A percentile compares a stretch with the other conserved stretches of the same genome.
Conservation (phyloP, 768 basidiomycete species). For the Xanthoconium stramineum region DNA sequence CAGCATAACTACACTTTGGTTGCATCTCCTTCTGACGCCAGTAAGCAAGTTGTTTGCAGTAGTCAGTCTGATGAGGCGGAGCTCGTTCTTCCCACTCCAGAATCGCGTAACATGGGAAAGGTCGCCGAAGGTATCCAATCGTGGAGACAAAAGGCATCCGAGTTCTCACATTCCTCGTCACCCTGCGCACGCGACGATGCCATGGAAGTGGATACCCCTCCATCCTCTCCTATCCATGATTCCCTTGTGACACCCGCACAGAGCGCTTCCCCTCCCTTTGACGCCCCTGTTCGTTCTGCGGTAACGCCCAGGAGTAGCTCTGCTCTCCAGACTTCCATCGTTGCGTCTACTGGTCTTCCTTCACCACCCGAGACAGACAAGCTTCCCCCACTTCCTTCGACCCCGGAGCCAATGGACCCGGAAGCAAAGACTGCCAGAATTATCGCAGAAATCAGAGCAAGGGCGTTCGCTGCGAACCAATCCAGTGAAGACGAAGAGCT, state of each 20-base stretch:
- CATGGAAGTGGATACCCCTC: slow-evolving; percentile 15
- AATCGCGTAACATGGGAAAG: slow-evolving; percentile 25
- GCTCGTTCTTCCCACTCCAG: slow-evolving; percentile 33
- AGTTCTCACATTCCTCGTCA: slow-evolving; percentile 10
- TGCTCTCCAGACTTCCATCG: slow-evolving; percentile 13
- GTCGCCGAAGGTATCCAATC: slow-evolving; percentile 39
- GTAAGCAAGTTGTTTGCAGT: slow-evolving; percentile 47
- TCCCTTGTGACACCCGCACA: slow-evolving; percentile 7
- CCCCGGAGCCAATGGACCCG: slow-evolving; percentile 31
- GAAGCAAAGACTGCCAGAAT: slow-evolving; percentile 51
- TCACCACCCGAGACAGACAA: slow-evolving; percentile 25
- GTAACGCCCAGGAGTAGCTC: slow-evolving; percentile 2
- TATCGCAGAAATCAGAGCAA: slow-evolving; percentile 64
- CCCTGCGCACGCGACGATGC: slow-evolving; percentile 2
- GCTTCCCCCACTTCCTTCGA: slow-evolving; percentile 24
- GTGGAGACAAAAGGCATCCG: slow-evolving; percentile 39
- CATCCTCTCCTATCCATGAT: slow-evolving; percentile 9
- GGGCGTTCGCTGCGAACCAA: slow-evolving; percentile 44
- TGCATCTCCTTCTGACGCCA: slow-evolving; percentile 22
- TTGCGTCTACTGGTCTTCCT: slow-evolving; percentile 12
- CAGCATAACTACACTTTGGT: slow-evolving; percentile 2
- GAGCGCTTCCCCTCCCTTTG: slow-evolving; percentile 4
- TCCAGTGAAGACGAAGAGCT: slow-evolving; percentile 44
- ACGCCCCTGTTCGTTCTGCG: slow-evolving; percentile 4
- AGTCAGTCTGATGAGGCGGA: slow-evolving; percentile 70